A percentile compares a stretch with the other conserved stretches of the same genome.
These are phyloP conservation scores for Fraxinus sp. DNA, from an alignment of 305 asterid species.

Conservation along the genomic window DNA sequence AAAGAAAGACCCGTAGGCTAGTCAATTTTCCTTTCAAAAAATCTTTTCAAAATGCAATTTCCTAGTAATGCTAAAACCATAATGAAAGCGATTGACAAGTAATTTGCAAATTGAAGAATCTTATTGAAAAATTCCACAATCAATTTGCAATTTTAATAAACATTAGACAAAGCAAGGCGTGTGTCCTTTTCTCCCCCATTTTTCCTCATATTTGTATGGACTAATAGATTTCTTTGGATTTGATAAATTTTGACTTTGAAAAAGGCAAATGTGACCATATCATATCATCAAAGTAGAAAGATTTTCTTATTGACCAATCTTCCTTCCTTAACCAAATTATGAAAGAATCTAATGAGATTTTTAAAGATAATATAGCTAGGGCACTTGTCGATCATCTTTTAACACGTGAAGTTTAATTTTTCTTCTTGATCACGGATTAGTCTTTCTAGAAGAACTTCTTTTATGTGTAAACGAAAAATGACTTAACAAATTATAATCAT, in stretches of 20 bases:
- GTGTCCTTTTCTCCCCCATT: conserved; percentile 10
- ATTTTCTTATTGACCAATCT: conserved; percentile 32
- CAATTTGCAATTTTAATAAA: not conserved
- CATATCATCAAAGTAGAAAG: conserved; percentile 22
- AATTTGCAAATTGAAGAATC: not conserved
- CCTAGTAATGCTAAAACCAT: not conserved
- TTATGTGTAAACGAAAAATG: not conserved
- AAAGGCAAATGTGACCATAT: conserved; percentile 20
- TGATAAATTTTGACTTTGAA: conserved; percentile 31
- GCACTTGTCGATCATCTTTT: not conserved
- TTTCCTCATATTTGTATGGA: conserved; percentile 29
- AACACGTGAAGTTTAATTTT: not conserved
- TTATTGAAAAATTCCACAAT: not conserved
- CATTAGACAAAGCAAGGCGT: conserved; percentile 14
- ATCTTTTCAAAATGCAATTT: not conserved
- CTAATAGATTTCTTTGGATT: conserved; percentile 28
- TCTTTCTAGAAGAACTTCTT: not conserved
- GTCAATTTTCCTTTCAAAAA: not conserved
- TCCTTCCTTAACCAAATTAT: conserved; percentile 14
- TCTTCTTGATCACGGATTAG: not conserved
- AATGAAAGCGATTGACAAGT: conserved; percentile 24
- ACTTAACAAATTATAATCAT: not conserved
- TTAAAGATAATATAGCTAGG: not conserved
- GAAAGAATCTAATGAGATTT: conserved; percentile 21
- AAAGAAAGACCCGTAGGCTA: not conserved